phyloP scores from a whole-genome alignment of 2,329 filamentous ascomycete species.

The Beauveria sp. region DNA sequence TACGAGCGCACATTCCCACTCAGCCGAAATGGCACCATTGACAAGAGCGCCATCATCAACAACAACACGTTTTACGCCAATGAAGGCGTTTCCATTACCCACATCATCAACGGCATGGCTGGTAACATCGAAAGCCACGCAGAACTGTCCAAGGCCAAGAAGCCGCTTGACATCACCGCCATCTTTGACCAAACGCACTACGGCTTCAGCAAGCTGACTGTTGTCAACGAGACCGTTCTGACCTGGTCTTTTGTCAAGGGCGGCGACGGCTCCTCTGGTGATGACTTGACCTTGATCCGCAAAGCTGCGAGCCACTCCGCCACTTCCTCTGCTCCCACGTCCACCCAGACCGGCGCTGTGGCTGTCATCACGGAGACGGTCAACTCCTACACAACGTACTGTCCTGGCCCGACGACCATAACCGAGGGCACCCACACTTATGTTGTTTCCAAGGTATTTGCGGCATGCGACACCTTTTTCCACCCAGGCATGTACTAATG shows the following conservation, averaged over 20 bases:
- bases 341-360: conserved; percentile 15
- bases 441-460: conserved; percentile 41
- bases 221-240: conserved; percentile 29
- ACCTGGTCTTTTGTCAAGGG: conserved; percentile 41
- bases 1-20: conserved; percentile 18
- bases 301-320: neutral
- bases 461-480: no score
- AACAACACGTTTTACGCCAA: conserved; percentile 42
- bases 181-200: conserved; percentile 38
- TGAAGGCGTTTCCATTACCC: conserved; percentile 39
- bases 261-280: conserved; percentile 29
- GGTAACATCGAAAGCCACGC: conserved; percentile 45
- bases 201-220: conserved; percentile 34
- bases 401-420: conserved; percentile 52
- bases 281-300: conserved; percentile 23
- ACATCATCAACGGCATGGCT: conserved; percentile 45
- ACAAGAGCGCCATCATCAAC: conserved; percentile 32
- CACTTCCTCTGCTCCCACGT: neutral
- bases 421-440: conserved; percentile 52
- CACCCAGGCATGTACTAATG: neutral
- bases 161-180: conserved; percentile 32
- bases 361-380: conserved; percentile 53
- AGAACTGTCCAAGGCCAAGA: conserved; percentile 26
- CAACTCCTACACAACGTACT: conserved; percentile 57
- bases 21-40: conserved; percentile 28